Evolutionary conservation across 192 early-diverging fungal species (phyloP), one percentile per base, ranked within the genome.

Genomic region (Mortierella alpina): DNA sequence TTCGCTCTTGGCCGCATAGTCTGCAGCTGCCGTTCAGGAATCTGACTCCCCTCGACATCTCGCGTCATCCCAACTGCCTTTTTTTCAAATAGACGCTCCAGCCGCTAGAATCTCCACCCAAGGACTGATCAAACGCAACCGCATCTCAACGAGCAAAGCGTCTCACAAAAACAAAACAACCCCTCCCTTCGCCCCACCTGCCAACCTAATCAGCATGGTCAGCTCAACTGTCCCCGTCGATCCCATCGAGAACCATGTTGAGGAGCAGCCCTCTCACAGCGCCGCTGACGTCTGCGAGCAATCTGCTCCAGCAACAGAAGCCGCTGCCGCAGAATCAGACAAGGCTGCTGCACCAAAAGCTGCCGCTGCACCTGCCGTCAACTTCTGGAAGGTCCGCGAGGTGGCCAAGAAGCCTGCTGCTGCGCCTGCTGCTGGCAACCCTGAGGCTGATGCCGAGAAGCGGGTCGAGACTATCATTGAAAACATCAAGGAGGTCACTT

Each of bases 401-500:
- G 77, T 72, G 55, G 50, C 69, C 47, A 68, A 72, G 77, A 80
- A 80, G 77, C 64, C 77, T 10, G 23, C 41, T 55, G 57, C 65
- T 23, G 45, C 48, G 11, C 22, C 55, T 48, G 10, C 62, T 20
- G 8, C 48, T 0, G 15, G 23, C n/a, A 64, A 31, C 14, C 59
- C 65, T 48, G 70, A 80, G 31, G 44, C 55, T 39, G 70, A 72
- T 0, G 77, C 70, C 22, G 70, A 80, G 65, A 80, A 64, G 66
- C 69, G 77, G 56, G 70, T 80, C 53, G 77, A 80, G 52, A 63
- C 77, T 7, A 68, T 80, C 40, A 68, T 72, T 46, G 77, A 72
- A 59, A 72, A 72, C 54, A 80, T 80, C 63, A 80, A 80, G 49
- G 77, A 68, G 45, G 70, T 80, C 46, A 80, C 77, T 11, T 46